A percentile compares a stretch with the other conserved stretches of the same genome.
These are phyloP conservation scores for Lactifluus volemus DNA, from an alignment of 768 basidiomycete species.

Conservation along the genomic window DNA sequence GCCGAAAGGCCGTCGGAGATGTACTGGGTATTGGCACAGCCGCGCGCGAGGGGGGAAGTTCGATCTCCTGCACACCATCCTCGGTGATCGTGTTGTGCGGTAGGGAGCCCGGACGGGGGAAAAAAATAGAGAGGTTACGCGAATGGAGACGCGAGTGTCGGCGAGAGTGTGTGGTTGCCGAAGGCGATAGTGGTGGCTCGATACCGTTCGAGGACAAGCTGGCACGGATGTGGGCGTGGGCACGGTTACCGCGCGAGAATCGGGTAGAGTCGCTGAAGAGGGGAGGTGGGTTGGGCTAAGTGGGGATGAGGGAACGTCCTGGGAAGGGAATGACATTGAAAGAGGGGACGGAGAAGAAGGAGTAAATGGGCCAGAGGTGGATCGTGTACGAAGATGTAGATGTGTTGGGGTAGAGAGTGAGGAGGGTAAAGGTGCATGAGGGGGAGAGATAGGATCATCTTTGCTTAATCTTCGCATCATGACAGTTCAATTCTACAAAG, in stretches of 20 bases:
- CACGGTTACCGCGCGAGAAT: conserved; percentile 2
- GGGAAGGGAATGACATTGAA: conserved; percentile 31
- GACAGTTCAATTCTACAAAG: too few relatives aligned
- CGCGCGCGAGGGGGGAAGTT: conserved; percentile 28
- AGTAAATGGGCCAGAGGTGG: conserved; percentile 39
- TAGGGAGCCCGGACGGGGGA: conserved; percentile 67
- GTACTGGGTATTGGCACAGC: conserved; percentile 30
- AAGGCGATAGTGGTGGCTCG: conserved; percentile 17
- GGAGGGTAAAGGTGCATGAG: conserved; percentile 23
- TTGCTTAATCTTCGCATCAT: conserved; percentile 29
- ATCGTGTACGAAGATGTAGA: conserved; percentile 32
- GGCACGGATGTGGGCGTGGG: conserved; percentile 1
- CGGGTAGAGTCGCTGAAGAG: background rate
- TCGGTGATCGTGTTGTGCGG: conserved; percentile 57
- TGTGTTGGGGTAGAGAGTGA: conserved; percentile 24
- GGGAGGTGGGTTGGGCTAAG: conserved; percentile 2
- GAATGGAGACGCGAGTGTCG: conserved; percentile 75
- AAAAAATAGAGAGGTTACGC: conserved; percentile 86
- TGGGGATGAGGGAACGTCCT: conserved; percentile 21
- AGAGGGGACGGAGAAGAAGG: conserved; percentile 46
- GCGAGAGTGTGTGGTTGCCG: conserved; percentile 27
- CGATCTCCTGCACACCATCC: conserved; percentile 50
- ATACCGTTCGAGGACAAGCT: background rate
- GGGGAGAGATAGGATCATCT: conserved; percentile 24
- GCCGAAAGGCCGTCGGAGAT: conserved; percentile 32